phyloP scores from a whole-genome alignment of 345 rosid species.

The Sisymbrium altissimum region DNA sequence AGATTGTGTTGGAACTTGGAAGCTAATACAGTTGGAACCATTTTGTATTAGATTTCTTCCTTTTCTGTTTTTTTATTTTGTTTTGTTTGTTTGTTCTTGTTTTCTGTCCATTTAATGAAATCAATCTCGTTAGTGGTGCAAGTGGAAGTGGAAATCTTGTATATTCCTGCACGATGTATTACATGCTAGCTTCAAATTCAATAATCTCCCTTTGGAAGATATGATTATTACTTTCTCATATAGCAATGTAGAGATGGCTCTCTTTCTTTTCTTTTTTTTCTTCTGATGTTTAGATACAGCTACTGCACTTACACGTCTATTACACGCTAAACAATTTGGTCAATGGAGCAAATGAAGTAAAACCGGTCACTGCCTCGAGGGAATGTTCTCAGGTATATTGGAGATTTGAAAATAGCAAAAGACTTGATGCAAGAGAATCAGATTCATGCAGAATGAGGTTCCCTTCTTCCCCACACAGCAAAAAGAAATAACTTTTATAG shows the following conservation, averaged over 20 bases:
- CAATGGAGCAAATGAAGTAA: conserved; percentile 11
- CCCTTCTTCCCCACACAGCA: conserved; percentile 45
- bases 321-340: not conserved
- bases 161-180: conserved; percentile 1
- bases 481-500: conserved; percentile 29
- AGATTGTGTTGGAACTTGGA: not conserved
- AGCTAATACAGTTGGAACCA: not conserved
- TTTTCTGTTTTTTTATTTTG: not conserved
- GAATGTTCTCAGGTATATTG: conserved; percentile 35
- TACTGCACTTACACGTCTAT: not conserved
- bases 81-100: not conserved
- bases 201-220: not conserved
- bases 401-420: conserved; percentile 43
- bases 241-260: conserved; percentile 5
- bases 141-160: not conserved
- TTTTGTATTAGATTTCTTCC: not conserved
- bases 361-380: conserved; percentile 24
- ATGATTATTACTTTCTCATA: not conserved
- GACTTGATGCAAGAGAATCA: conserved; percentile 53
- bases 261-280: not conserved
- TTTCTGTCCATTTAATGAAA: not conserved
- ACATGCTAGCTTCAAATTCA: not conserved
- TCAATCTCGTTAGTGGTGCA: not conserved
- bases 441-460: conserved; percentile 60
- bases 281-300: conserved; percentile 2